A percentile compares a stretch with the other conserved stretches of the same genome.
Evolutionary conservation across 1,139 yeast genomes (phyloP).

Genomic region (Nakaseomyces glabratus): DNA sequence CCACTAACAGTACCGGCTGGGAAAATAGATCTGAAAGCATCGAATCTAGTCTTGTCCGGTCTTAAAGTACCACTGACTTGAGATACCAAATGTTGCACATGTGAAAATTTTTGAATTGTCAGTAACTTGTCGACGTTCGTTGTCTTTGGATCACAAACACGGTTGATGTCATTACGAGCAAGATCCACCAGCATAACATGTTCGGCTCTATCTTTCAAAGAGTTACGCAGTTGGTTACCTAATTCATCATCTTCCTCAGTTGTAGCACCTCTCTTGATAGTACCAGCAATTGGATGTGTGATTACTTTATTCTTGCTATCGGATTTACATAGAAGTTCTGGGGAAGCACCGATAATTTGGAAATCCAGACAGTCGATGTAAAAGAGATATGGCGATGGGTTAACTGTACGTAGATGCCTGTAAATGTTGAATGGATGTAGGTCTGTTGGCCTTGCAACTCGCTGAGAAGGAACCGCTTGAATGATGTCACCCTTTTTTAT

Average conservation of each 20-base stretch:
- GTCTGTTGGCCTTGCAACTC: constrained; percentile 90
- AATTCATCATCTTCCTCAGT: constrained; percentile 81
- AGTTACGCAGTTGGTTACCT: constrained; percentile 65
- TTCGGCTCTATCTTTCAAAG: constrained; percentile 90
- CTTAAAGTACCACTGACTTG: constrained; percentile 90
- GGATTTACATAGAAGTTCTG: constrained; percentile 80
- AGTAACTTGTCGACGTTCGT: constrained; percentile 81
- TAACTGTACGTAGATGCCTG: constrained; percentile 86
- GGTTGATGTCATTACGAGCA: constrained; percentile 90
- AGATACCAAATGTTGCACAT: constrained; percentile 91
- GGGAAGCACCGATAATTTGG: constrained; percentile 95
- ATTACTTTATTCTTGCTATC: constrained; percentile 64
- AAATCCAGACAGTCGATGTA: constrained; percentile 86
- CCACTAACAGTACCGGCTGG: constrained; percentile 99
- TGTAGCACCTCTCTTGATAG: constrained; percentile 82
- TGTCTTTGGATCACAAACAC: constrained; percentile 81
- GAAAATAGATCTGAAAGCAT: constrained; percentile 93
- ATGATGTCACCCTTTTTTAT: constrained; percentile 86
- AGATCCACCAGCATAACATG: constrained; percentile 97
- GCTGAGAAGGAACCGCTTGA: constrained; percentile 96
- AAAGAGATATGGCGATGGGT: constrained; percentile 94
- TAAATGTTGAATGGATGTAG: constrained; percentile 94
- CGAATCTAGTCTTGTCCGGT: constrained; percentile 77
- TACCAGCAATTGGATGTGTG: constrained; percentile 97
- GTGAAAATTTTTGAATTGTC: constrained; percentile 90